phyloP scores from a whole-genome alignment of 2,329 filamentous ascomycete genomes.

The Chrysoporthe cubensis region DNA sequence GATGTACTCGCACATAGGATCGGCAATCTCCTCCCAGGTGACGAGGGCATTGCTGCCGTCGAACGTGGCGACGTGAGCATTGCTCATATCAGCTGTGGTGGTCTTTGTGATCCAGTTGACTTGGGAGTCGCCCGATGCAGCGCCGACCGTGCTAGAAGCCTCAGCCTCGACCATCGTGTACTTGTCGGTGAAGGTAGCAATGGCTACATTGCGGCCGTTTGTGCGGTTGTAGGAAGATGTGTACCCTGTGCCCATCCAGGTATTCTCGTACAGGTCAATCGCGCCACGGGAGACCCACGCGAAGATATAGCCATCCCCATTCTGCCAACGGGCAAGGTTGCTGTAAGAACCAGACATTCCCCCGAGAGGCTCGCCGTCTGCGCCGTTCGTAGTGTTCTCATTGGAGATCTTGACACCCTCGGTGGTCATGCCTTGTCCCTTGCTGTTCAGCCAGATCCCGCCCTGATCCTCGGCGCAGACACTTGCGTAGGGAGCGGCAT shows the following conservation, averaged over 20 bases:
- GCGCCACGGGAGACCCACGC: conserved; percentile 66
- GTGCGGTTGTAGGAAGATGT: conserved; percentile 57
- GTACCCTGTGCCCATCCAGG: conserved; percentile 62
- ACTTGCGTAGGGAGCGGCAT: conserved; percentile 60
- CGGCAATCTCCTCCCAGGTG: conserved; percentile 64
- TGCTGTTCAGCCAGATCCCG: conserved; percentile 66
- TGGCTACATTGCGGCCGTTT: conserved; percentile 62
- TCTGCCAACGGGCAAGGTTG: conserved; percentile 56
- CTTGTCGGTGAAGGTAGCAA: conserved; percentile 61
- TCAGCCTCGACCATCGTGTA: conserved; percentile 56
- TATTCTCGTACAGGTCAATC: conserved; percentile 55
- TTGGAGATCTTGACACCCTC: conserved; percentile 63
- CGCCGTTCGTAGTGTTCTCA: conserved; percentile 65
- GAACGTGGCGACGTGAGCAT: conserved; percentile 62
- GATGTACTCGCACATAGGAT: conserved; percentile 57
- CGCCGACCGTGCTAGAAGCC: conserved; percentile 58
- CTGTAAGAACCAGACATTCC: conserved; percentile 68
- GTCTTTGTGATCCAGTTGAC: conserved; percentile 57
- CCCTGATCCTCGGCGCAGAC: conserved; percentile 67
- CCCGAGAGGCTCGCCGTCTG: conserved; percentile 61
- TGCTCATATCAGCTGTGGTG: conserved; percentile 56
- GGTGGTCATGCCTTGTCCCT: conserved; percentile 57
- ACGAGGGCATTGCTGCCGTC: conserved; percentile 56
- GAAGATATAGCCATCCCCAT: conserved; percentile 59
- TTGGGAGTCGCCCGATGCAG: conserved; percentile 58